Conservation (phyloP, 1,139 yeast genomes). For the Nakaseomyces delphensis region DNA sequence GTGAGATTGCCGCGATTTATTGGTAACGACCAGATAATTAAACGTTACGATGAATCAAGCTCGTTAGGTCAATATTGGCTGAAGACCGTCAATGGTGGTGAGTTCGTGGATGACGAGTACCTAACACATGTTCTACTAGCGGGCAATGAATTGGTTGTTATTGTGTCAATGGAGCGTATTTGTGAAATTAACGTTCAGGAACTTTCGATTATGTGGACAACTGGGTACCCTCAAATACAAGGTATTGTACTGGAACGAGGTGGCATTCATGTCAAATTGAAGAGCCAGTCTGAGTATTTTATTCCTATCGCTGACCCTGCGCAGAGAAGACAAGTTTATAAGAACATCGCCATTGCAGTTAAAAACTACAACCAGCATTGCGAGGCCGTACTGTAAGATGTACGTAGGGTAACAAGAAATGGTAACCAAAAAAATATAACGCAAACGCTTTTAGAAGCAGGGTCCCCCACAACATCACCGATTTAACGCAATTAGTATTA, state of each 20-base stretch:
- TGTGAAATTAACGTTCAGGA: slow-evolving; percentile 59
- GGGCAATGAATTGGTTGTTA: slow-evolving; percentile 67
- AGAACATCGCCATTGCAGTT: slow-evolving; percentile 72
- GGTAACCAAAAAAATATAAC: neutral
- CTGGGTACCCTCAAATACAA: slow-evolving; percentile 24
- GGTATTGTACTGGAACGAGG: slow-evolving; percentile 65
- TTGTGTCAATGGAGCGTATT: slow-evolving; percentile 68
- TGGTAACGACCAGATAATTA: slow-evolving; percentile 55
- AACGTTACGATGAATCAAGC: slow-evolving; percentile 71
- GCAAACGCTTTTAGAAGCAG: too few species aligned
- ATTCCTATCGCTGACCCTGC: slow-evolving; percentile 68
- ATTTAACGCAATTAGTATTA: neutral
- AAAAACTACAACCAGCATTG: slow-evolving; percentile 60
- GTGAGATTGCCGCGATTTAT: slow-evolving; percentile 77
- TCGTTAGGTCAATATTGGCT: slow-evolving; percentile 95
- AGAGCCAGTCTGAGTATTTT: slow-evolving; percentile 59
- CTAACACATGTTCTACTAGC: slow-evolving; percentile 79
- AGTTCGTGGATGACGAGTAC: slow-evolving; percentile 60
- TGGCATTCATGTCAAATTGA: slow-evolving; percentile 64
- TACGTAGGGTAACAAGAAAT: neutral
- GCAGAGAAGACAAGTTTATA: slow-evolving; percentile 60
- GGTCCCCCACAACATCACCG: neutral
- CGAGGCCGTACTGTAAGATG: slow-evolving; percentile 29
- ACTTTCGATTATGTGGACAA: slow-evolving; percentile 35
- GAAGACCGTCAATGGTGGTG: slow-evolving; percentile 74